These are phyloP conservation scores for Reticulascus tulasneorum DNA, from an alignment of 2,329 filamentous ascomycete genomes.

Conservation along the genomic window DNA sequence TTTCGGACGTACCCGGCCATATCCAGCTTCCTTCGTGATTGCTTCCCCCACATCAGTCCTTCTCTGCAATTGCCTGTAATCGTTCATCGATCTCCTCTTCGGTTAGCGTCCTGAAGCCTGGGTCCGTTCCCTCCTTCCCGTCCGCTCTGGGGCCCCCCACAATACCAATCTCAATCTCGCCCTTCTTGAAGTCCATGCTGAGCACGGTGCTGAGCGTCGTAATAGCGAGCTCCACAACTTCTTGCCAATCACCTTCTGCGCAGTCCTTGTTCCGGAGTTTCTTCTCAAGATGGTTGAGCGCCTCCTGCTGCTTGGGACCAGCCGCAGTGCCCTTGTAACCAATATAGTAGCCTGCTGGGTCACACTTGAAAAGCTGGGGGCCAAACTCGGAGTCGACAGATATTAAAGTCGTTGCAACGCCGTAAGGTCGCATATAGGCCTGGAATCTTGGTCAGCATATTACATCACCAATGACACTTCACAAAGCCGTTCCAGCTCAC, in stretches of 20 bases:
- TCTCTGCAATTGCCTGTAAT: slow-evolving; percentile 96
- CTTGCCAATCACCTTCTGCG: slow-evolving; percentile 90
- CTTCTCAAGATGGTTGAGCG: slow-evolving; percentile 97
- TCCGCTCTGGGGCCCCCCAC: slow-evolving; percentile 83
- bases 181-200: slow-evolving; percentile 99
- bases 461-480: not conserved
- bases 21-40: slow-evolving; percentile 7
- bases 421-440: slow-evolving; percentile 97
- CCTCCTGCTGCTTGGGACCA: slow-evolving; percentile 97
- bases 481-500: slow-evolving; percentile 44
- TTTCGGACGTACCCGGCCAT: slow-evolving; percentile 6
- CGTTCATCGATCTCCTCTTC: slow-evolving; percentile 98
- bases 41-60: slow-evolving; percentile 64
- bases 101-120: slow-evolving; percentile 80
- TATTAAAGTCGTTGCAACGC: slow-evolving; percentile 91
- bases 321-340: slow-evolving; percentile 98
- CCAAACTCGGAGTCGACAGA: slow-evolving; percentile 89
- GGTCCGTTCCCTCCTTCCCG: slow-evolving; percentile 76
- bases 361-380: slow-evolving; percentile 96
- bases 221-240: slow-evolving; percentile 96
- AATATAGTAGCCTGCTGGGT: slow-evolving; percentile 95
- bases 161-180: slow-evolving; percentile 95
- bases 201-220: slow-evolving; percentile 92
- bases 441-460: slow-evolving; percentile 26
- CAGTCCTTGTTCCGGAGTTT: slow-evolving; percentile 99